phyloP scores from a whole-genome alignment of 495 filamentous ascomycete genomes.

The Aspergillus funiculosus region DNA sequence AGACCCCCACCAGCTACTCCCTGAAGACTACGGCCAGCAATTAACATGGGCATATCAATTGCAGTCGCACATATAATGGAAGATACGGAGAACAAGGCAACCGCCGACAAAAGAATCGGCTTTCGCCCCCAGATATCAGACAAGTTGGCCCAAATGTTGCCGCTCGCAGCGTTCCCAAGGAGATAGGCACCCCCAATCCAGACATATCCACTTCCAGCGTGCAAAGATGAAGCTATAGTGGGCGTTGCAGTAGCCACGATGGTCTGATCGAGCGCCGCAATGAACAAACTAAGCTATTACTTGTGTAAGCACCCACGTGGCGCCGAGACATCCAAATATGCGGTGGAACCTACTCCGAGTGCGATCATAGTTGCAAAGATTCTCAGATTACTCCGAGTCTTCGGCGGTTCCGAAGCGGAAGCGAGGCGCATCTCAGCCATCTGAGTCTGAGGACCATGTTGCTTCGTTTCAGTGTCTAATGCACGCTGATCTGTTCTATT shows the following conservation, averaged over 20 bases:
- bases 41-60: constrained; percentile 48
- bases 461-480: constrained; percentile 1
- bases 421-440: neutral
- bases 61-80: constrained; percentile 46
- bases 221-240: constrained; percentile 50
- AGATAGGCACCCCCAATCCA: constrained; percentile 66
- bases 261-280: constrained; percentile 58
- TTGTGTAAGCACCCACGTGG: constrained; percentile 3
- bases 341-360: constrained; percentile 20
- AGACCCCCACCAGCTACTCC: constrained; percentile 52
- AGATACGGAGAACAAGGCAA: constrained; percentile 39
- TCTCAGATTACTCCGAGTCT: constrained; percentile 19
- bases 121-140: constrained; percentile 61
- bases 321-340: neutral
- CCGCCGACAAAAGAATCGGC: constrained; percentile 42
- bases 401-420: neutral
- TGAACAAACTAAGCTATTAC: constrained; percentile 43
- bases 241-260: constrained; percentile 59
- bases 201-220: constrained; percentile 54
- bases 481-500: neutral
- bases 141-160: constrained; percentile 52
- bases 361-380: constrained; percentile 25
- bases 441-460: neutral
- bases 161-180: constrained; percentile 48
- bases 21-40: constrained; percentile 50